Conservation (phyloP, 495 filamentous ascomycete genomes). For the Tuber microsphaerosporum region DNA sequence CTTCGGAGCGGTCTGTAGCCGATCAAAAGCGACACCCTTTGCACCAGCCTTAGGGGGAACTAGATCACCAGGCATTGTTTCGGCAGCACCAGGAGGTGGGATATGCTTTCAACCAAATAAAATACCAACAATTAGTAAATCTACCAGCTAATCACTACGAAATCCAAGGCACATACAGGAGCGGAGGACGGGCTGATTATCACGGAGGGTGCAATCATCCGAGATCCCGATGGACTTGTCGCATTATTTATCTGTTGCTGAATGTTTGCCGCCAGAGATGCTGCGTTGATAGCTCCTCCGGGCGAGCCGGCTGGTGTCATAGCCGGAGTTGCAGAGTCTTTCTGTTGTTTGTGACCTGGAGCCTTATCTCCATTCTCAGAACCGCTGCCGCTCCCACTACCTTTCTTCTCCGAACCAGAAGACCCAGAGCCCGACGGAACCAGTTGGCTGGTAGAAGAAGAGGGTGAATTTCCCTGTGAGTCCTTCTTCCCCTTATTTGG, state of each 20-base stretch:
- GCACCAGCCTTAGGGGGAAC: slow-evolving; percentile 79
- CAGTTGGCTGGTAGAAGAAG: slow-evolving; percentile 61
- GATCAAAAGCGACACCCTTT: slow-evolving; percentile 84
- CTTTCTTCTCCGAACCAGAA: slow-evolving; percentile 78
- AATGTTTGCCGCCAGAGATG: slow-evolving; percentile 32
- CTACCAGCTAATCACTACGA: slow-evolving; percentile 5
- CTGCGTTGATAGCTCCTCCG: slow-evolving; percentile 22
- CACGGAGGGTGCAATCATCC: slow-evolving; percentile 68
- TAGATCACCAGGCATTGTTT: slow-evolving; percentile 97
- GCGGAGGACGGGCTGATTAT: slow-evolving; percentile 84
- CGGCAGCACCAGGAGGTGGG: slow-evolving; percentile 84
- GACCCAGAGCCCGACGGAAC: slow-evolving; percentile 60
- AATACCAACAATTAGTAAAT: slow-evolving; percentile 19
- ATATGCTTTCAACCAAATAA: slow-evolving; percentile 58
- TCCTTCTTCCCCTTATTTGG: slow-evolving; percentile 68
- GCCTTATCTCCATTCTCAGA: slow-evolving; percentile 59
- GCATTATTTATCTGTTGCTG: slow-evolving; percentile 40
- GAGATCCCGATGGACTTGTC: slow-evolving; percentile 24
- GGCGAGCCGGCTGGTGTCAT: slow-evolving; percentile 44
- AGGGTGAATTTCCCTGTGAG: slow-evolving; percentile 61
- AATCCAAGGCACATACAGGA: slow-evolving; percentile 59
- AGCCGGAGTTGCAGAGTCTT: slow-evolving; percentile 44
- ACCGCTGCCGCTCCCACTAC: slow-evolving; percentile 73
- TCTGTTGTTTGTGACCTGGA: slow-evolving; percentile 45
- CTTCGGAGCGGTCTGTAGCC: slow-evolving; percentile 86